These are phyloP conservation scores for Acanthochlamys bracteata DNA, from an alignment of 106 monocot genomes.

Conservation along the genomic window DNA sequence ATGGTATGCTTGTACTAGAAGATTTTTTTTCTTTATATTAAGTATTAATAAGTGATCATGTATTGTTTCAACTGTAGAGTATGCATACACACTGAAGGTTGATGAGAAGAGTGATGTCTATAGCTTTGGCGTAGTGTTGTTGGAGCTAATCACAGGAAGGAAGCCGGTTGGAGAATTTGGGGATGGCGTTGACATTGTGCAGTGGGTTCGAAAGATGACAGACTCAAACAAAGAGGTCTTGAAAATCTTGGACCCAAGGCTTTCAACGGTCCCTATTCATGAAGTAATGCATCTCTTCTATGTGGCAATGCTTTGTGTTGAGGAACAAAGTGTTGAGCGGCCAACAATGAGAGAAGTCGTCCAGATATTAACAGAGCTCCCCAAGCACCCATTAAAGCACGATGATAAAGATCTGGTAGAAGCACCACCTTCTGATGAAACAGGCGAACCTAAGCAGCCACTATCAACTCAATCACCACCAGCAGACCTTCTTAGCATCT, in stretches of 20 bases:
- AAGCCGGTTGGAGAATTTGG: slow-evolving; percentile 89
- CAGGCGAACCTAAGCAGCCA: background rate
- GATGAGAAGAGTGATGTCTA: slow-evolving; percentile 96
- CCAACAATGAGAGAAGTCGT: slow-evolving; percentile 94
- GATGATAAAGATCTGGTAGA: background rate
- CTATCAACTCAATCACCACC: slow-evolving; percentile 8
- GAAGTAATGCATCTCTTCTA: slow-evolving; percentile 65
- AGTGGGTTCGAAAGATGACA: slow-evolving; percentile 67
- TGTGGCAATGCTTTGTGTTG: slow-evolving; percentile 84
- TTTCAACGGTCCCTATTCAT: slow-evolving; percentile 40
- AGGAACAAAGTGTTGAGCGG: slow-evolving; percentile 71
- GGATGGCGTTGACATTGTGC: slow-evolving; percentile 87
- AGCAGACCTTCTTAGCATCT: slow-evolving; percentile 31
- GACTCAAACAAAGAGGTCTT: slow-evolving; percentile 48
- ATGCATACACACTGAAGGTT: slow-evolving; percentile 85
- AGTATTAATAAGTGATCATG: background rate
- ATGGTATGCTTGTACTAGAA: too few species aligned
- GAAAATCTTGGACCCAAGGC: slow-evolving; percentile 54
- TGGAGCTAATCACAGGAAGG: slow-evolving; percentile 62
- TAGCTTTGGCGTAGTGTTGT: slow-evolving; percentile 81
- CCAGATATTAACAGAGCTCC: slow-evolving; percentile 72
- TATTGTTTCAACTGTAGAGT: slow-evolving; percentile 29
- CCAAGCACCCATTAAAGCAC: slow-evolving; percentile 9
- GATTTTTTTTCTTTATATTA: too few species aligned
- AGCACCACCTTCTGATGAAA: background rate